Percentiles rank a stretch among this genome's conserved stretches.
phyloP scores from a whole-genome alignment of 106 monocot genomes.

The Allium sativum region DNA sequence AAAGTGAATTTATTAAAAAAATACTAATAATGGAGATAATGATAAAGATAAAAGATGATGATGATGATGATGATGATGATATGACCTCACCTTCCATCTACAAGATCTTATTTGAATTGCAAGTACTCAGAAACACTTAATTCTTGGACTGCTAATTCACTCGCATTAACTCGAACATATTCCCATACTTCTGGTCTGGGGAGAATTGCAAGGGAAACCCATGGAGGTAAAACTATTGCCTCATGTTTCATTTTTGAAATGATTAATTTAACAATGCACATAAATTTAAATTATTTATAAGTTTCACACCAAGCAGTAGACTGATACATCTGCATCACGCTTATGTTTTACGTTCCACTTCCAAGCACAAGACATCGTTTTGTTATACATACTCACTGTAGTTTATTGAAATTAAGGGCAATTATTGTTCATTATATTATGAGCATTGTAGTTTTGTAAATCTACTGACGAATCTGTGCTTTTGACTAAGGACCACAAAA shows the following conservation, averaged over 20 bases:
- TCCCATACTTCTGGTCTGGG: constrained; percentile 69
- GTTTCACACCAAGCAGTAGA: background rate
- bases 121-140: constrained; percentile 47
- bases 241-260: constrained; percentile 20
- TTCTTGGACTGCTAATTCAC: constrained; percentile 39
- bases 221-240: constrained; percentile 55
- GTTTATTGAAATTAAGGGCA: no score
- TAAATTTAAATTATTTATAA: no score
- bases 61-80: background rate
- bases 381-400: no score
- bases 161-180: constrained; percentile 39
- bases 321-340: background rate
- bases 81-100: constrained; percentile 29
- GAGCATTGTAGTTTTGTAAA: no score
- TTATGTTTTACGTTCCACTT: no score
- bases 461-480: no score
- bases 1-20: constrained; percentile 17
- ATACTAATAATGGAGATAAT: background rate
- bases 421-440: no score
- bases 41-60: no score
- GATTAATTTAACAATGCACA: background rate
- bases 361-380: no score
- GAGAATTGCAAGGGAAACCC: constrained; percentile 49
- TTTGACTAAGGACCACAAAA: no score
- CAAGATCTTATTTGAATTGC: constrained; percentile 65